phyloP scores from a whole-genome alignment of 2,329 filamentous ascomycete species.

The Metarhizium guizhouense region DNA sequence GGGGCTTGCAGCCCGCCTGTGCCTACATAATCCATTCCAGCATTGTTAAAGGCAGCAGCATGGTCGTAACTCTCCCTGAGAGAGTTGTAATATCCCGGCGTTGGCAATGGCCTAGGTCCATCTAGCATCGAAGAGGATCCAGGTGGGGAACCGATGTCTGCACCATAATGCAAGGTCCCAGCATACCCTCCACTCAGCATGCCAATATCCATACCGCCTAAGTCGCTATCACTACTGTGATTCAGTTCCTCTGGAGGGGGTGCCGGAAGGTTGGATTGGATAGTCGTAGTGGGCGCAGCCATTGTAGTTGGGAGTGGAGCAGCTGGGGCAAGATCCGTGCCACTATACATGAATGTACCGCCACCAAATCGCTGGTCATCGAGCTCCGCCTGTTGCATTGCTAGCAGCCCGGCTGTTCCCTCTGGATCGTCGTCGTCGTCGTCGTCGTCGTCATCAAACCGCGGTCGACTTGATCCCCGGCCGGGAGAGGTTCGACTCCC shows the following conservation, averaged over 20 bases:
- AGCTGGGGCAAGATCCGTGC: not conserved
- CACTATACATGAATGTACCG: slow-evolving; percentile 20
- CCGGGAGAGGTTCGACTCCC: slow-evolving; percentile 11
- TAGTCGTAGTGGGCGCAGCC: not conserved
- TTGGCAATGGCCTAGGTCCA: slow-evolving; percentile 39
- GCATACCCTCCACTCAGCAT: slow-evolving; percentile 65
- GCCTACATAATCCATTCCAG: slow-evolving; percentile 75
- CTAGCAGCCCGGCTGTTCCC: slow-evolving; percentile 72
- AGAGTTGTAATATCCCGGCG: slow-evolving; percentile 26
- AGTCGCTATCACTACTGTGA: slow-evolving; percentile 61
- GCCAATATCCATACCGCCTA: slow-evolving; percentile 61
- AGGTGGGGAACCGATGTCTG: slow-evolving; percentile 33
- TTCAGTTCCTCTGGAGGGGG: slow-evolving; percentile 40
- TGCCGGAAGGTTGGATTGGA: slow-evolving; percentile 28
- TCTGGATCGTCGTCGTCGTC: slow-evolving; percentile 78
- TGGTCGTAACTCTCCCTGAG: slow-evolving; percentile 19
- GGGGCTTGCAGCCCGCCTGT: slow-evolving; percentile 85
- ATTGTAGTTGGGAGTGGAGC: not conserved
- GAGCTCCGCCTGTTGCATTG: slow-evolving; percentile 76
- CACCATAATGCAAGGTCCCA: slow-evolving; percentile 41
- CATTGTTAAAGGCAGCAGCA: slow-evolving; percentile 41
- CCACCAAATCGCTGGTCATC: slow-evolving; percentile 49
- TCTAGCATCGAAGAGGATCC: slow-evolving; percentile 30
- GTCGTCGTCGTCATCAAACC: slow-evolving; percentile 30
- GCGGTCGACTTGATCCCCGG: slow-evolving; percentile 1